Percentiles rank a stretch among this genome's conserved stretches.
Evolutionary conservation across 2,329 filamentous ascomycete species (phyloP).

Genomic region (Apiospora sp.): DNA sequence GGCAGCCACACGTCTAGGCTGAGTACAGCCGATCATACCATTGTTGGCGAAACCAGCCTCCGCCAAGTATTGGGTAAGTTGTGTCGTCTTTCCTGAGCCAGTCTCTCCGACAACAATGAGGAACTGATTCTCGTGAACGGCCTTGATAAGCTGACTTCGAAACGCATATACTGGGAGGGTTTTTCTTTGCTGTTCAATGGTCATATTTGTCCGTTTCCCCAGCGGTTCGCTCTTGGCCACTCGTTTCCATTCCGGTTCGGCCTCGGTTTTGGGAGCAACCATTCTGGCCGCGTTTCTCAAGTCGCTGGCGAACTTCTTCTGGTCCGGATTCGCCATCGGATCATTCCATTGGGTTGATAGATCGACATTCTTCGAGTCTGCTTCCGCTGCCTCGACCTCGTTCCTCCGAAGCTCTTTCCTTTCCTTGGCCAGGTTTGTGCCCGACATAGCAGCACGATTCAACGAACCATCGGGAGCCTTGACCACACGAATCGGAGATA

Average conservation of each 20-base stretch:
- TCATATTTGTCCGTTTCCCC: constrained; percentile 87
- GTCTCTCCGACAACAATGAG: constrained; percentile 97
- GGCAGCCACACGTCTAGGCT: constrained; percentile 94
- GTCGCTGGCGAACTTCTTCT: constrained; percentile 89
- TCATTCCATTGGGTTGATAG: constrained; percentile 94
- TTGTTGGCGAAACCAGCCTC: constrained; percentile 89
- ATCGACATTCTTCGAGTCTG: constrained; percentile 76
- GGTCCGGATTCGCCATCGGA: constrained; percentile 87
- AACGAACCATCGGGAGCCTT: constrained; percentile 98
- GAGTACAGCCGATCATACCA: constrained; percentile 94
- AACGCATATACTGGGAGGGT: constrained; percentile 90
- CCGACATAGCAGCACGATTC: constrained; percentile 95
- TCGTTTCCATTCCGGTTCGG: constrained; percentile 91
- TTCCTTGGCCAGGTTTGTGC: constrained; percentile 87
- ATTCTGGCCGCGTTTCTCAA: constrained; percentile 71
- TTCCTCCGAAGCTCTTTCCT: constrained; percentile 87
- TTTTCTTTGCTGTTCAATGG: constrained; percentile 94
- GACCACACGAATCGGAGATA: constrained; percentile 94
- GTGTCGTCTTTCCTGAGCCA: constrained; percentile 96
- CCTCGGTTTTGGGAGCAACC: constrained; percentile 66
- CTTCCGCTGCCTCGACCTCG: constrained; percentile 79
- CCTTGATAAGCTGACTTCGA: constrained; percentile 85
- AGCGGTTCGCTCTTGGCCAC: constrained; percentile 82
- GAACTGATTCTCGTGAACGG: constrained; percentile 86
- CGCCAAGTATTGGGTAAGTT: constrained; percentile 92